Conservation (phyloP, 176 grass and related monocot genomes). For the barley (Hordeum vulgare) region DNA sequence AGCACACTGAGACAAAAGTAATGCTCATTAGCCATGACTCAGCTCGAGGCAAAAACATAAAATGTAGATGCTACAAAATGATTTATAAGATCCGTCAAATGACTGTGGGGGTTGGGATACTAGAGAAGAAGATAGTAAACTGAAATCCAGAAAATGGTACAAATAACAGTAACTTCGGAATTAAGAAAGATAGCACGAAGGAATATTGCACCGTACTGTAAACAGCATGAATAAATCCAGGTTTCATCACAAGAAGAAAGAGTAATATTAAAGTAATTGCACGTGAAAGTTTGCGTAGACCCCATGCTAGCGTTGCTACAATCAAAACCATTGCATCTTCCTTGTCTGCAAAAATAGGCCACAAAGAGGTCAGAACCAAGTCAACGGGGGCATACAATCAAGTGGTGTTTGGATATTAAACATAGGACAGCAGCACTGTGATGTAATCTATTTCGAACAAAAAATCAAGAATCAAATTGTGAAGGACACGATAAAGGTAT, state of each 20-base stretch:
- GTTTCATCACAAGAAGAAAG: slow-evolving; percentile 95
- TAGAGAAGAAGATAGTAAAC: background rate
- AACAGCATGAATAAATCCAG: slow-evolving; percentile 93
- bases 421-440: background rate
- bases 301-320: slow-evolving; percentile 91
- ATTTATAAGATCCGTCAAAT: background rate
- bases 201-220: slow-evolving; percentile 91
- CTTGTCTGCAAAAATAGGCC: slow-evolving; percentile 55
- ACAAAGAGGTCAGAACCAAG: background rate
- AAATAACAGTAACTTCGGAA: background rate
- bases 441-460: background rate
- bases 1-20: slow-evolving; percentile 66
- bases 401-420: slow-evolving; percentile 15
- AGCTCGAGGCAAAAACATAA: background rate
- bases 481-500: background rate
- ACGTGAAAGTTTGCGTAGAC: slow-evolving; percentile 86
- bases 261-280: slow-evolving; percentile 84
- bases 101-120: background rate
- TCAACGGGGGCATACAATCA: slow-evolving; percentile 14
- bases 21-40: slow-evolving; percentile 1
- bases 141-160: background rate
- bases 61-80: background rate
- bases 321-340: slow-evolving; percentile 87
- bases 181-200: slow-evolving; percentile 34
- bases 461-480: background rate